Evolutionary conservation across 768 basidiomycete species (phyloP).

Genomic region (Naganishia vishniacii): DNA sequence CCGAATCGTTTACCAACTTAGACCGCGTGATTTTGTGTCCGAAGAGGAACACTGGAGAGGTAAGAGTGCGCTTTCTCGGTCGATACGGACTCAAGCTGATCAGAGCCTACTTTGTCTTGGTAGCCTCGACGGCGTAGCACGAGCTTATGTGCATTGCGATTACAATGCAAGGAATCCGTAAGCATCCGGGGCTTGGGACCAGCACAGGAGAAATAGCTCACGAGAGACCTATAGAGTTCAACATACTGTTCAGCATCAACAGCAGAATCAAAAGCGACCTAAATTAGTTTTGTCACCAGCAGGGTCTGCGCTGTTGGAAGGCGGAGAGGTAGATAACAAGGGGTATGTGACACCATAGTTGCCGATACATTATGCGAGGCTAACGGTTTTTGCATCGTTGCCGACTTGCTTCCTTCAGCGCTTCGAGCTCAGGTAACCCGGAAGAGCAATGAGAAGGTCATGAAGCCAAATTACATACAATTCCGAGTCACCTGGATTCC

Average conservation of each 20-base stretch:
- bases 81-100: too few species aligned
- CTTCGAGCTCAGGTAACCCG: not conserved
- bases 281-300: conserved; percentile 10
- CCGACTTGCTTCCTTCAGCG: not conserved
- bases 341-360: not conserved
- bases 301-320: conserved; percentile 1
- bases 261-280: conserved; percentile 14
- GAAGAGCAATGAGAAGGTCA: not conserved
- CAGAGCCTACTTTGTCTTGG: conserved; percentile 23
- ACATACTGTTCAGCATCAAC: conserved; percentile 14
- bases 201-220: too few species aligned
- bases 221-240: not conserved
- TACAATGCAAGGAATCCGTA: conserved; percentile 37
- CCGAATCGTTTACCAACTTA: not conserved
- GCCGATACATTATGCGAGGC: too few species aligned
- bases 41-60: conserved; percentile 37
- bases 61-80: too few species aligned
- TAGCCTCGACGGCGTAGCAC: conserved; percentile 44
- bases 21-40: not conserved
- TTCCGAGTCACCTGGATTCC: too few species aligned
- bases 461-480: too few species aligned
- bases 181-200: too few species aligned
- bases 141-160: conserved; percentile 49
- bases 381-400: too few species aligned
- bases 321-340: conserved; percentile 2